These are phyloP conservation scores for Fusarium nygamai DNA, from an alignment of 2,329 filamentous ascomycete species.

Conservation along the genomic window DNA sequence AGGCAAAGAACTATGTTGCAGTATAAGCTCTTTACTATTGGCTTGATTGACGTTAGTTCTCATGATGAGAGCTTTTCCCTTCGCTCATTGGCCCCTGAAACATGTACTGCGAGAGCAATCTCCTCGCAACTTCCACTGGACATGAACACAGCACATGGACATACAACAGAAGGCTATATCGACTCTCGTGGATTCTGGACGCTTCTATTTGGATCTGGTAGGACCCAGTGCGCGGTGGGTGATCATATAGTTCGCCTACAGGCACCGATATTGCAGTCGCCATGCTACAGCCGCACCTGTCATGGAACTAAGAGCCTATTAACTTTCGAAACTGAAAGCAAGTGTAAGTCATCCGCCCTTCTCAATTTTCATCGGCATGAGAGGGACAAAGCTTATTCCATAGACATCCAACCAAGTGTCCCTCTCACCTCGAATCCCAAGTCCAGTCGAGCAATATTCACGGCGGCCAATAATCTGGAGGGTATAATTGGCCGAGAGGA, in stretches of 20 bases:
- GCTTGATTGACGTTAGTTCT: no score
- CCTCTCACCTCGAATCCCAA: neutral
- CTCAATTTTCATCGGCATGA: no score
- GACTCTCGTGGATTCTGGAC: fast-evolving
- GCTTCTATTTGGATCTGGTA: neutral
- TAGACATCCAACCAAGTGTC: neutral
- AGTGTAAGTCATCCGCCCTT: fast-evolving
- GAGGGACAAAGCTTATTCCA: neutral
- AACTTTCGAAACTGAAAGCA: neutral
- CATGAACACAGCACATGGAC: fast-evolving
- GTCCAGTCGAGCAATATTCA: neutral
- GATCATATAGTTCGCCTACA: neutral
- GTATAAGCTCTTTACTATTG: neutral
- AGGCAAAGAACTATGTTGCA: fast-evolving
- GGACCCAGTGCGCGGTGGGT: fast-evolving
- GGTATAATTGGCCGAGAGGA: neutral
- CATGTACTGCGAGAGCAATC: neutral
- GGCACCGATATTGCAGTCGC: neutral
- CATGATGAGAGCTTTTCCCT: neutral
- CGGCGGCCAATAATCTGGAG: no score
- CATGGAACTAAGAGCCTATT: neutral
- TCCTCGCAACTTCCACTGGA: neutral
- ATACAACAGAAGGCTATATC: fast-evolving
- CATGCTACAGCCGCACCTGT: fast-evolving
- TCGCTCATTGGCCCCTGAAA: no score